These are phyloP conservation scores for Fusarium heterosporum DNA, from an alignment of 2,329 filamentous ascomycete genomes.

Conservation along the genomic window DNA sequence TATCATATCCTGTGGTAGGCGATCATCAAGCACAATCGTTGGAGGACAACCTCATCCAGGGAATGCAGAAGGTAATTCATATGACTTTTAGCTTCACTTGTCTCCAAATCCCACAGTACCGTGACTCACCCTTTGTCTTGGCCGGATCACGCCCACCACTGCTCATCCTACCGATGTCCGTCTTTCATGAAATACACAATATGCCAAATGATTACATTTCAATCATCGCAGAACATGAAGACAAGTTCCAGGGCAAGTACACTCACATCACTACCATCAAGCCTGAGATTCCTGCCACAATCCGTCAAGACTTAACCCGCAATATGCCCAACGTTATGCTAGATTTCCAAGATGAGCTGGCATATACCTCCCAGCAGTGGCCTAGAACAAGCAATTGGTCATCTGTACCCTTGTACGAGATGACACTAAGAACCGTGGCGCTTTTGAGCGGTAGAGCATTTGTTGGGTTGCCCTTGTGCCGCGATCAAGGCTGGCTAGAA, in stretches of 20 bases:
- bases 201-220: not conserved
- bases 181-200: not conserved
- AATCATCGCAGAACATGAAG: not conserved
- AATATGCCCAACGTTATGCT: not conserved
- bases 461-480: not conserved
- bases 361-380: not conserved
- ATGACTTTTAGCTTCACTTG: no score
- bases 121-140: not conserved
- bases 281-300: not conserved
- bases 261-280: not conserved
- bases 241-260: conserved; percentile 1
- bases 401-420: rapidly evolving
- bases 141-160: not conserved
- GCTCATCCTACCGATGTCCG: not conserved
- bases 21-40: no score
- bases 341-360: not conserved
- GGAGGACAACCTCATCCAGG: not conserved
- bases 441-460: not conserved
- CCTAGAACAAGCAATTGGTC: rapidly evolving
- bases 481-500: not conserved
- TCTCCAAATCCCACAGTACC: no score
- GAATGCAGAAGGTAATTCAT: not conserved
- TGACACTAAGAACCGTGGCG: not conserved
- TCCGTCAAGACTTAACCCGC: not conserved
- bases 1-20: no score